These are phyloP conservation scores for Aspergillus niger DNA, from an alignment of 2,329 filamentous ascomycete genomes.

Conservation along the genomic window DNA sequence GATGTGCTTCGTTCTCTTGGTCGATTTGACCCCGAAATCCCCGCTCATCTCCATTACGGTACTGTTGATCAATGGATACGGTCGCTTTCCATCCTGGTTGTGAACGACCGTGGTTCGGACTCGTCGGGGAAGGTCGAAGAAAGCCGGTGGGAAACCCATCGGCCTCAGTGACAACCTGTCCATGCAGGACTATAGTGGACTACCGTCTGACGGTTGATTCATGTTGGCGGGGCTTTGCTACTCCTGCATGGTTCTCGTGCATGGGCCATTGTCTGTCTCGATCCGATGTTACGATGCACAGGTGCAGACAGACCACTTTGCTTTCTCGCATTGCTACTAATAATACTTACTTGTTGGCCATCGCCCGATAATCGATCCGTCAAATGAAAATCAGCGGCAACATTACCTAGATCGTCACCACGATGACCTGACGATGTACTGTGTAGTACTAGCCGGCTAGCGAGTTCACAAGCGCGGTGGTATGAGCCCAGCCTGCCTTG, in stretches of 20 bases:
- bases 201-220: constrained; percentile 29
- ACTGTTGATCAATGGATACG: background rate
- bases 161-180: constrained; percentile 13
- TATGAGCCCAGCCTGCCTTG: constrained; percentile 13
- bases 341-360: constrained; percentile 15
- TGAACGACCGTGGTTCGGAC: background rate
- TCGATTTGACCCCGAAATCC: background rate
- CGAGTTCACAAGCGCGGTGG: constrained; percentile 21
- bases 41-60: background rate
- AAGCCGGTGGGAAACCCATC: background rate
- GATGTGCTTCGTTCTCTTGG: background rate
- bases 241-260: constrained; percentile 29
- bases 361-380: constrained; percentile 13
- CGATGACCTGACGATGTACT: constrained; percentile 5
- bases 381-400: constrained; percentile 19
- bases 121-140: background rate
- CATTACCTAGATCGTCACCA: constrained; percentile 14
- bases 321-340: constrained; percentile 8
- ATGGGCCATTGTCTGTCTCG: constrained; percentile 23
- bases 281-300: constrained; percentile 17
- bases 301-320: constrained; percentile 6
- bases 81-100: background rate
- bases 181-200: constrained; percentile 22
- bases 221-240: constrained; percentile 26
- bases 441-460: background rate